phyloP scores from a whole-genome alignment of 2,329 filamentous ascomycete species.

The Aureobasidium sp. region DNA sequence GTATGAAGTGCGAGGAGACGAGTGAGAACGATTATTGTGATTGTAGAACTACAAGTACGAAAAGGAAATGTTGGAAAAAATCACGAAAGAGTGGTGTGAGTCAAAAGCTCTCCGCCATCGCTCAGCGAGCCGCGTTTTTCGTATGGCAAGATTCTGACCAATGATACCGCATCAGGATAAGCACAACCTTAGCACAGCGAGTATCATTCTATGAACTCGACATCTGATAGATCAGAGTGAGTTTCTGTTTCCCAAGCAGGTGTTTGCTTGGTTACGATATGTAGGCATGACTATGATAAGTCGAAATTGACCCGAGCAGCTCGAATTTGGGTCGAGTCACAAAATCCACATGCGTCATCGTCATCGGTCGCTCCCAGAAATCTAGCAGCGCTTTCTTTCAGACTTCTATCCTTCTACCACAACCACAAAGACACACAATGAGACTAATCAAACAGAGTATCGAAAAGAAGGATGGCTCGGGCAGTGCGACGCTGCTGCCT shows the following conservation, averaged over 20 bases:
- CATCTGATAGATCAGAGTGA: neutral
- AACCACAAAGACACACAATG: slow-evolving; percentile 51
- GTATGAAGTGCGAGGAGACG: too few species aligned
- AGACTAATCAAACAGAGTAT: slow-evolving; percentile 73
- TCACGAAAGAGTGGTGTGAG: neutral
- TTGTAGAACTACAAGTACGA: neutral
- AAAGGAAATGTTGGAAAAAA: slow-evolving; percentile 9
- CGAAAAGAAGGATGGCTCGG: slow-evolving; percentile 68
- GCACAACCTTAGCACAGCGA: neutral
- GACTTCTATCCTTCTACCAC: neutral
- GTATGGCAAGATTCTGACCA: neutral
- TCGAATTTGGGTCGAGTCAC: neutral
- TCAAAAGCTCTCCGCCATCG: slow-evolving; percentile 4
- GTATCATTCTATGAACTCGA: neutral
- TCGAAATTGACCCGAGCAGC: neutral
- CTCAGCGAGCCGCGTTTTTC: slow-evolving; percentile 7
- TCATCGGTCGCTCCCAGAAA: slow-evolving; percentile 10
- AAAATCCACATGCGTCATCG: slow-evolving; percentile 19
- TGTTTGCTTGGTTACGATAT: neutral
- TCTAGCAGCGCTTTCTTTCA: neutral
- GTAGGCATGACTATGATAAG: neutral
- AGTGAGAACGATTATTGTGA: neutral
- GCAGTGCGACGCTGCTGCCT: slow-evolving; percentile 70
- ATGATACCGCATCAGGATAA: slow-evolving; percentile 1
- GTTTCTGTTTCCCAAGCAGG: neutral